phyloP scores from a whole-genome alignment of 306 rosid genomes.

The Argentina anserina region DNA sequence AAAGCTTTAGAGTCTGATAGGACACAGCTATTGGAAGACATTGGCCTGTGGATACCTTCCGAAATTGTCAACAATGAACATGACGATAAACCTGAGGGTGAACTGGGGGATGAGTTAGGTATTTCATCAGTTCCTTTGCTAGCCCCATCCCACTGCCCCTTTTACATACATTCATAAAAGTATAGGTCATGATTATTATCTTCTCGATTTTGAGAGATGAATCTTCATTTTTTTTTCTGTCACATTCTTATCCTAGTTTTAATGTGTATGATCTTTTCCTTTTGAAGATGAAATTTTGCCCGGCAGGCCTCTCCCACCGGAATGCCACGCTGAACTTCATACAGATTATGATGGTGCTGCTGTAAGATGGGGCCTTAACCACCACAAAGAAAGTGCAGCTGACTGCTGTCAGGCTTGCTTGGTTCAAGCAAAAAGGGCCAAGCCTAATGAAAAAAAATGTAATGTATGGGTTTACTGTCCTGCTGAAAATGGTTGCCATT shows the following conservation, averaged over 20 bases:
- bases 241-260: slow-evolving; percentile 20
- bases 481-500: slow-evolving; percentile 75
- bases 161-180: neutral
- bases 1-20: slow-evolving; percentile 81
- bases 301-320: slow-evolving; percentile 67
- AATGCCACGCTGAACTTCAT: slow-evolving; percentile 70
- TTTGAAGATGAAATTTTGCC: slow-evolving; percentile 66
- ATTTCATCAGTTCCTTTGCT: slow-evolving; percentile 13
- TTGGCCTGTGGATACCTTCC: slow-evolving; percentile 86
- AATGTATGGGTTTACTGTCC: slow-evolving; percentile 98
- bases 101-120: slow-evolving; percentile 52
- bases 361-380: slow-evolving; percentile 93
- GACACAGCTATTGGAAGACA: slow-evolving; percentile 60
- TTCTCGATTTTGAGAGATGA: slow-evolving; percentile 15
- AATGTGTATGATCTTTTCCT: slow-evolving; percentile 20
- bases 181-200: slow-evolving; percentile 4
- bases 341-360: slow-evolving; percentile 87
- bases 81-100: slow-evolving; percentile 71
- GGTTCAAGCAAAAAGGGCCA: slow-evolving; percentile 70
- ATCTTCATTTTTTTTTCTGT: slow-evolving; percentile 5
- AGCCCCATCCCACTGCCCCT: neutral
- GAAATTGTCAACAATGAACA: slow-evolving; percentile 53
- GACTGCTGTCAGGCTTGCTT: slow-evolving; percentile 97
- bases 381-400: slow-evolving; percentile 92
- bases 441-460: slow-evolving; percentile 68